phyloP scores from a whole-genome alignment of 768 basidiomycete genomes.

The Lentinula sp. region DNA sequence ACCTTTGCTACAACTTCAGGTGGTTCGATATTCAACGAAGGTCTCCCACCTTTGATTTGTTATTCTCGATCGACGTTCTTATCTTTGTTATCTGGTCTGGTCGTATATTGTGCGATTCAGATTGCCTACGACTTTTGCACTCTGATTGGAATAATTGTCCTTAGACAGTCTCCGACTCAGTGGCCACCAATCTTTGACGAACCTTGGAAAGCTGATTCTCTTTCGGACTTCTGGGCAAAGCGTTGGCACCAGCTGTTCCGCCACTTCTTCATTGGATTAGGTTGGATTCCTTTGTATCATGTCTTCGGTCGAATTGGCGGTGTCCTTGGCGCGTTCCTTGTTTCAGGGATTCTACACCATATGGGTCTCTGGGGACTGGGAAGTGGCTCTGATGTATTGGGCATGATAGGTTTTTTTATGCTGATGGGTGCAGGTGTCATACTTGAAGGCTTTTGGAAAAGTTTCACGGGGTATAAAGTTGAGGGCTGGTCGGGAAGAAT shows the following conservation, averaged over 20 bases:
- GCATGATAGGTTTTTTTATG: slow-evolving; percentile 43
- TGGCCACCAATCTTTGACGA: slow-evolving; percentile 62
- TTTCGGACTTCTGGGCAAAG: slow-evolving; percentile 56
- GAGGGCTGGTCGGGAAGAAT: slow-evolving; percentile 41
- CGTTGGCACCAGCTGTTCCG: slow-evolving; percentile 72
- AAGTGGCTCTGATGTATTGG: not conserved
- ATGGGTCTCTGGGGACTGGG: slow-evolving; percentile 55
- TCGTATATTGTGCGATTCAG: slow-evolving; percentile 41
- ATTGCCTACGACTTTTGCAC: slow-evolving; percentile 34
- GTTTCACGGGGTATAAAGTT: slow-evolving; percentile 37
- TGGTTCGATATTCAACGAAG: slow-evolving; percentile 36
- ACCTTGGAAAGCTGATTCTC: slow-evolving; percentile 53
- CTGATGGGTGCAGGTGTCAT: slow-evolving; percentile 48
- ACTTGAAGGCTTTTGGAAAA: slow-evolving; percentile 42
- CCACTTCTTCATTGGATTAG: slow-evolving; percentile 47
- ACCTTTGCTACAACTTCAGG: slow-evolving; percentile 31
- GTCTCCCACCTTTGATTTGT: slow-evolving; percentile 25
- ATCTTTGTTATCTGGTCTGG: slow-evolving; percentile 34
- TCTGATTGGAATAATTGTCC: slow-evolving; percentile 36
- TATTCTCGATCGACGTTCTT: slow-evolving; percentile 40
- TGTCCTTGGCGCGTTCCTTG: slow-evolving; percentile 51
- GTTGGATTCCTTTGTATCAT: slow-evolving; percentile 33
- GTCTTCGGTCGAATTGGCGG: slow-evolving; percentile 29
- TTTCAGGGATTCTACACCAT: slow-evolving; percentile 59
- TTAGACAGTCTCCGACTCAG: slow-evolving; percentile 41